Percentiles rank a stretch among this genome's conserved stretches.
Evolutionary conservation across 805 yeast species (phyloP).

Genomic region (Yueomyces sp.): DNA sequence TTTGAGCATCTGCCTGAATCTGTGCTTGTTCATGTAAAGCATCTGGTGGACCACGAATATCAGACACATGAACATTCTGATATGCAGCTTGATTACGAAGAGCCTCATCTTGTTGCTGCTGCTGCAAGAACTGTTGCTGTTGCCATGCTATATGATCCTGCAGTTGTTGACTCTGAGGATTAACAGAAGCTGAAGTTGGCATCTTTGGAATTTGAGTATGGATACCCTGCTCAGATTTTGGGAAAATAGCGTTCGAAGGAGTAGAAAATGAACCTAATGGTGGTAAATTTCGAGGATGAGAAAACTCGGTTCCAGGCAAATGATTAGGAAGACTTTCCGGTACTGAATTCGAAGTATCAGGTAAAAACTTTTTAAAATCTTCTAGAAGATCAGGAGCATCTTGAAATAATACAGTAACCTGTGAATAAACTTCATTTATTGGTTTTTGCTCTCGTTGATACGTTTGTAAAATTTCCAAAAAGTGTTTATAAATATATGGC

Average conservation of each 20-base stretch:
- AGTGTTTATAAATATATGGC: constrained; percentile 91
- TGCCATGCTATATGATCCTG: too few relatives aligned
- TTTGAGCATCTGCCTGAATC: not conserved
- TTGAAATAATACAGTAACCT: constrained; percentile 76
- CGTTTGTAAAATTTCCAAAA: constrained; percentile 88
- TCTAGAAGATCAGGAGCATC: constrained; percentile 90
- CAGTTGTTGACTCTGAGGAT: constrained; percentile 3
- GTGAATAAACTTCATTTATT: constrained; percentile 88
- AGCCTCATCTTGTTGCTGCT: constrained; percentile 6
- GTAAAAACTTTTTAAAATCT: constrained; percentile 90
- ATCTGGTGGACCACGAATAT: constrained; percentile 19
- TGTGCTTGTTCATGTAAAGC: not conserved
- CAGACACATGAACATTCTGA: constrained; percentile 21
- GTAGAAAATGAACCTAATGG: constrained; percentile 27
- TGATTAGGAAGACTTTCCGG: constrained; percentile 9
- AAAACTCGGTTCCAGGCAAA: not conserved
- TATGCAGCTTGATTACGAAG: not conserved
- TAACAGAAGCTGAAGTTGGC: not conserved
- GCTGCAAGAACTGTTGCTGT: constrained; percentile 8
- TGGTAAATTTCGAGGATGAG: constrained; percentile 17
- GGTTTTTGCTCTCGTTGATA: constrained; percentile 95
- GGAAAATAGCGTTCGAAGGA: constrained; percentile 20
- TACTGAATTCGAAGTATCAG: constrained; percentile 36
- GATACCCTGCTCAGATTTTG: not conserved
- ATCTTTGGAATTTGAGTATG: not conserved